Conservation (phyloP, 345 rosid genomes). For the Conringia planisiliqua region DNA sequence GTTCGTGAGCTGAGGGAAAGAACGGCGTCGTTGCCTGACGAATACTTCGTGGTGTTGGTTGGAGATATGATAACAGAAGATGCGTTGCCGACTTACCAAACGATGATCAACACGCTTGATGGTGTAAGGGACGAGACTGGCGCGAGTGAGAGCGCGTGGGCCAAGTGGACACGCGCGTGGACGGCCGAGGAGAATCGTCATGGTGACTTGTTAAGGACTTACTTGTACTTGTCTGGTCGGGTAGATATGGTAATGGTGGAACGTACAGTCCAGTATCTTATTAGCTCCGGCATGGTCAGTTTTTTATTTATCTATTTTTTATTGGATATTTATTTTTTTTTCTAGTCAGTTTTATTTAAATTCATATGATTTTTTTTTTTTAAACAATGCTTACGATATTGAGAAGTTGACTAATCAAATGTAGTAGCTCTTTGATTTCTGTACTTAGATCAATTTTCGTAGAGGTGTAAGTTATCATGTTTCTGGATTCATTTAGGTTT, state of each 20-base stretch:
- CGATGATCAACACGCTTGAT: slow-evolving; percentile 69
- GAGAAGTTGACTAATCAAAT: background rate
- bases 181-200: slow-evolving; percentile 38
- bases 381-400: background rate
- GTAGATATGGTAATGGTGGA: slow-evolving; percentile 72
- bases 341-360: too few species aligned
- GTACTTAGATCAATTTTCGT: too few species aligned
- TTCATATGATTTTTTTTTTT: too few species aligned
- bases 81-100: slow-evolving; percentile 71
- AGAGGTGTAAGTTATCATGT: background rate
- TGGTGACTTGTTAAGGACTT: slow-evolving; percentile 59
- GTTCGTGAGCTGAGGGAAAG: slow-evolving; percentile 53
- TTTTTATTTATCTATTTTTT: background rate
- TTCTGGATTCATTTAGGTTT: background rate
- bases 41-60: slow-evolving; percentile 67
- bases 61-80: slow-evolving; percentile 92
- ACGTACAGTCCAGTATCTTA: slow-evolving; percentile 30
- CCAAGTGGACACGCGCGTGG: slow-evolving; percentile 69
- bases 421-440: background rate
- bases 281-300: slow-evolving; percentile 63
- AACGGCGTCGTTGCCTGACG: slow-evolving; percentile 56
- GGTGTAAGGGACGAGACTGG: slow-evolving; percentile 79
- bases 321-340: too few species aligned
- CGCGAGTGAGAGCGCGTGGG: slow-evolving; percentile 69
- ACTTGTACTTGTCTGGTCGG: slow-evolving; percentile 67